These are phyloP conservation scores for Nyctanthes arbortristis DNA, from an alignment of 257 asterid species.

Conservation along the genomic window DNA sequence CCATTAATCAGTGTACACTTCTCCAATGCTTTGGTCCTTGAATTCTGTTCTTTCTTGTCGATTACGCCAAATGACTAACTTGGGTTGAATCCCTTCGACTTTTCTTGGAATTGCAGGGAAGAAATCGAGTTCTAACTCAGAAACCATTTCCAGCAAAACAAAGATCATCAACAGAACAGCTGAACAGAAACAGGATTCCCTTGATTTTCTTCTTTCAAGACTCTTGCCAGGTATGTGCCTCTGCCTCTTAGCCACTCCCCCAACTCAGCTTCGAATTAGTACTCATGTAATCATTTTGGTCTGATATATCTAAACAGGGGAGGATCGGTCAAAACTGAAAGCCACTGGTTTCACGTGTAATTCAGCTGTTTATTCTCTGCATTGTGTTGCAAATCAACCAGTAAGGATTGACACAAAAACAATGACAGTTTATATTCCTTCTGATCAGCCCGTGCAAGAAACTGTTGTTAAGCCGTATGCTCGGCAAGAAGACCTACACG, in stretches of 20 bases:
- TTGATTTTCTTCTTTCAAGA: conserved; percentile 27
- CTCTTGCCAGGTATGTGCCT: conserved; percentile 33
- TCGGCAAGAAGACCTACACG: conserved; percentile 54
- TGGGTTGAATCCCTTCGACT: neutral
- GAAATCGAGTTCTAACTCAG: conserved; percentile 15
- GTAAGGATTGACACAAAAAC: conserved; percentile 48
- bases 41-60: neutral
- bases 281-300: neutral
- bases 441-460: conserved; percentile 28
- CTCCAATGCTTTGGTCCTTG: neutral
- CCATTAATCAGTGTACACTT: conserved; percentile 29
- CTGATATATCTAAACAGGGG: conserved; percentile 39
- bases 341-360: conserved; percentile 51
- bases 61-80: neutral
- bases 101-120: conserved; percentile 26
- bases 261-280: too few relatives aligned
- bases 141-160: neutral
- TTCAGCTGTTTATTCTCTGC: conserved; percentile 38
- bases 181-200: conserved; percentile 20
- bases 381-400: conserved; percentile 43
- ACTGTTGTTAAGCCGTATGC: conserved; percentile 59
- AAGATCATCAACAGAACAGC: conserved; percentile 6
- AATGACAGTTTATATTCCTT: conserved; percentile 35
- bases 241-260: neutral
- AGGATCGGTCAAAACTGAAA: conserved; percentile 33